Evolutionary conservation across 192 early-diverging fungal species (phyloP).

Genomic region (Gonapodya sp.): DNA sequence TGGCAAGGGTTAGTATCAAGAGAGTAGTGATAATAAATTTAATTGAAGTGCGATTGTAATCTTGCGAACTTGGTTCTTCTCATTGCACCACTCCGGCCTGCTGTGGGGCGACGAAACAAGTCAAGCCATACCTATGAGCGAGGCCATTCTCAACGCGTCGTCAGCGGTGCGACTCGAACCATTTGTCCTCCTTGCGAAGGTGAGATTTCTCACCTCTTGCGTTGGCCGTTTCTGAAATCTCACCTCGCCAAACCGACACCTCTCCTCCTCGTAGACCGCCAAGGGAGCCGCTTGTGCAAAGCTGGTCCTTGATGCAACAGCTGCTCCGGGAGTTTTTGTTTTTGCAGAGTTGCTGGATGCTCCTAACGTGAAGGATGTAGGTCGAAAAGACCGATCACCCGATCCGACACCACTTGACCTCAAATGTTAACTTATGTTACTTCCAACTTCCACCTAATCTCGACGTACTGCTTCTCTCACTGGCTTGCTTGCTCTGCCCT

Average conservation of each 20-base stretch:
- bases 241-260: not conserved
- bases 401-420: no score
- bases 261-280: conserved; percentile 32
- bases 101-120: no score
- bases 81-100: no score
- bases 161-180: conserved; percentile 45
- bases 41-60: no score
- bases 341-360: conserved; percentile 65
- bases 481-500: not conserved
- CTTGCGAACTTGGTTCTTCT: no score
- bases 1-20: not conserved
- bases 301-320: conserved; percentile 59
- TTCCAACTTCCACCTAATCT: not conserved
- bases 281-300: conserved; percentile 63
- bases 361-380: conserved; percentile 61
- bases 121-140: no score
- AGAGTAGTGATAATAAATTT: no score
- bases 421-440: not conserved
- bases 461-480: not conserved
- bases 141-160: conserved; percentile 11
- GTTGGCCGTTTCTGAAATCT: no score
- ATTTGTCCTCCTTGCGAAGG: conserved; percentile 56
- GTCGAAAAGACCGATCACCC: not conserved
- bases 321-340: conserved; percentile 64
- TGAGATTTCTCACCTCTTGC: not conserved